phyloP scores from a whole-genome alignment of 352 stramenopile species.

The Pythium insidiosum region DNA sequence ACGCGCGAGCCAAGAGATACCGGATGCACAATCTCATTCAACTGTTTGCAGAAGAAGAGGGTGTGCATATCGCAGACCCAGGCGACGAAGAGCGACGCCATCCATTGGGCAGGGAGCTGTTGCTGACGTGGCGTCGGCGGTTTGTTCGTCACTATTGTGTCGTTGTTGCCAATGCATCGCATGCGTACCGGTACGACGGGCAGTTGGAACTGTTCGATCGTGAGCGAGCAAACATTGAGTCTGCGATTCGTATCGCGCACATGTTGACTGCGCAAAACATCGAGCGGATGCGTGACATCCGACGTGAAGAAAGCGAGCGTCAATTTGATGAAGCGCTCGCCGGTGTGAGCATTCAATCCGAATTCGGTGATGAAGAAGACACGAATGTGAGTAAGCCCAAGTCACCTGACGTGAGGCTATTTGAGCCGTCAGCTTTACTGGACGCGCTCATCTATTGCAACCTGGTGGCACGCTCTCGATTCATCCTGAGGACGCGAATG shows the following conservation, averaged over 20 bases:
- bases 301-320: slow-evolving; percentile 28
- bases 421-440: slow-evolving; percentile 51
- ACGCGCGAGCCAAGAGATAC: slow-evolving; percentile 54
- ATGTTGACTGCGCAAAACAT: slow-evolving; percentile 68
- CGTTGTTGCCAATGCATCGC: slow-evolving; percentile 58
- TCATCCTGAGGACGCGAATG: slow-evolving; percentile 70
- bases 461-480: slow-evolving; percentile 66
- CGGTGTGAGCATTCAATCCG: background rate
- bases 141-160: slow-evolving; percentile 81
- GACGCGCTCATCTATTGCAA: slow-evolving; percentile 74
- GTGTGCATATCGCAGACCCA: slow-evolving; percentile 35
- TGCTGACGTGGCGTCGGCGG: slow-evolving; percentile 65
- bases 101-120: slow-evolving; percentile 39
- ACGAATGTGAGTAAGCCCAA: no score
- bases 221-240: slow-evolving; percentile 75
- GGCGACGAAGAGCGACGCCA: background rate
- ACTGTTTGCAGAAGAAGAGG: slow-evolving; percentile 78
- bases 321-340: slow-evolving; percentile 8
- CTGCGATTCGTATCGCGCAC: slow-evolving; percentile 61
- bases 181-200: slow-evolving; percentile 68
- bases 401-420: no score
- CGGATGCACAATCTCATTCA: slow-evolving; percentile 81
- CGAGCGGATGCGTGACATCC: slow-evolving; percentile 52
- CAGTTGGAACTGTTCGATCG: slow-evolving; percentile 60
- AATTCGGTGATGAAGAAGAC: no score